Base-by-base conservation (phyloP, 2,329 filamentous ascomycete genomes). In the Neonectria faginata region DNA sequence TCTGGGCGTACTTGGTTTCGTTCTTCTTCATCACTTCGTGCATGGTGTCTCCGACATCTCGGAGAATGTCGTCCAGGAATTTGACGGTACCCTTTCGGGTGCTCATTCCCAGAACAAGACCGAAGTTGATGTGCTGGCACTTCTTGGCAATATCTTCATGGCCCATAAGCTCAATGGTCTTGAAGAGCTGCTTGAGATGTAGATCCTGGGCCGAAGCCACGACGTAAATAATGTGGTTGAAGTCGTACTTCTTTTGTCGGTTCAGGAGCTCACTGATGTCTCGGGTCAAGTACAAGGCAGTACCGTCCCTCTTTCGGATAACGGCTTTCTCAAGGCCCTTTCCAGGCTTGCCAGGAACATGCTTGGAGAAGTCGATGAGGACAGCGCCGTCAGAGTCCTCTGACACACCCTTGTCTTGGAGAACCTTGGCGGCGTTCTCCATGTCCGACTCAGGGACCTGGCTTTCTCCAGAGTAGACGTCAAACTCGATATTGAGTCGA, bases 21-120 rank as follows among this genome's bases (percentile, higher is more conserved):
- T 98, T 98, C 83, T 91, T 91, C 80, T 84, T 89, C 96, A 99
- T 99, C 56, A 97, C 93, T 66, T 97, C 93, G 84, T 98, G 95
- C 96, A 99, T 99, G 81, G 94, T 93, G 60, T 97, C 95, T 74
- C 89, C 90, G 8, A 97, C 93, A 72, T 94, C 92, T 16, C 77
- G 64, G n/a, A 77, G 71, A 29, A 77, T 77, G 8, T 77, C 75
- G 27, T 77, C 84, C 44, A 88, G 76, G 81, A 92, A 93, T 79
- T 92, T 92, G 72, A 93, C 92, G 0, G 90, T 93, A 65, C 90
- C 90, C 76, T 86, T 89, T 70, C 86, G 88, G 68, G 88, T 92
- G 80, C 84, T 91, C 90, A 91, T 91, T 58, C 87, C 91, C 59
- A 89, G 82, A 0, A 91, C 89, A 72, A 92, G 82, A 45, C 89